A percentile compares a stretch with the other conserved stretches of the same genome.
phyloP scores from a whole-genome alignment of 148 eudicot species.

The Fagopyrum tataricum region DNA sequence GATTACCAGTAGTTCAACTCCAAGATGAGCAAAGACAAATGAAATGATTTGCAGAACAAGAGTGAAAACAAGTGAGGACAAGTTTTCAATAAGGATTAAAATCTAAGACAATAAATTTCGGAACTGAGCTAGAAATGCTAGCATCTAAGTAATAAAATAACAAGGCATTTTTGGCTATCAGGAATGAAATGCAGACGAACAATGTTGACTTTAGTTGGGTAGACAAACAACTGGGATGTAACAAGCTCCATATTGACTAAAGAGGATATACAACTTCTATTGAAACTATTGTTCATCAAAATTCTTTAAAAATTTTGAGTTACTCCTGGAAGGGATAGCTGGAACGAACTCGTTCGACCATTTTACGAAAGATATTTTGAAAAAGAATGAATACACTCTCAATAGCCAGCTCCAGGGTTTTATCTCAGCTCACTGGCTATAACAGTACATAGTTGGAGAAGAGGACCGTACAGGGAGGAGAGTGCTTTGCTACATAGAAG shows the following conservation, averaged over 20 bases:
- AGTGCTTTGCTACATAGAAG: background rate
- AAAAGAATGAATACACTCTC: background rate
- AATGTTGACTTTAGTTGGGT: background rate
- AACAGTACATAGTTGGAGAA: background rate
- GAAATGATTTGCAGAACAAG: background rate
- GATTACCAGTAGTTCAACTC: background rate
- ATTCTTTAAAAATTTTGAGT: background rate
- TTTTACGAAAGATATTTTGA: background rate
- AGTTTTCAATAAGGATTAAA: background rate
- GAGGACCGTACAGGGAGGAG: background rate
- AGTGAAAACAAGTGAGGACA: background rate
- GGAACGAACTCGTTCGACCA: background rate
- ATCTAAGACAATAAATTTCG: background rate
- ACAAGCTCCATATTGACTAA: constrained; percentile 1
- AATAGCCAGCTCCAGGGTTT: background rate
- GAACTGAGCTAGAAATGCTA: background rate
- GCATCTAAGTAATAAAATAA: background rate
- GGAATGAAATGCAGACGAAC: background rate
- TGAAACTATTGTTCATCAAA: background rate
- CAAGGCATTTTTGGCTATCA: background rate
- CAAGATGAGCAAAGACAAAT: background rate
- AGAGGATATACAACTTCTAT: background rate
- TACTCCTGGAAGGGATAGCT: background rate
- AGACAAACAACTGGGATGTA: background rate
- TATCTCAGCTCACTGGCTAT: background rate